phyloP scores from a whole-genome alignment of 345 rosid genomes.

The Moringa oleifera region DNA sequence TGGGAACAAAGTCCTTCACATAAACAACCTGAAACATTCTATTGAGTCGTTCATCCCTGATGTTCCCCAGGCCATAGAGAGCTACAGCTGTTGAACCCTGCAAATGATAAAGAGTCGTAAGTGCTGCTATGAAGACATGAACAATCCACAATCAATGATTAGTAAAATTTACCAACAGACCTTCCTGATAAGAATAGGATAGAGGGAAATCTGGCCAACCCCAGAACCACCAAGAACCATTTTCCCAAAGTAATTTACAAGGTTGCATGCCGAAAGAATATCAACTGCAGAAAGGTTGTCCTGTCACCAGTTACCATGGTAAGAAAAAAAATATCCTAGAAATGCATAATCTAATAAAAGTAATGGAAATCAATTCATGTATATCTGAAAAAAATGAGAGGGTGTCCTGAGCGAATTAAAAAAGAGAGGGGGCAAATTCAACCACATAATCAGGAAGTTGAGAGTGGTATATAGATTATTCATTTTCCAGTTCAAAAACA shows the following conservation, averaged over 20 bases:
- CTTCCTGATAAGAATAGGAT: conserved; percentile 89
- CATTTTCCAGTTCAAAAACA: not conserved
- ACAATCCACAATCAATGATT: conserved; percentile 11
- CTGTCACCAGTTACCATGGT: conserved; percentile 42
- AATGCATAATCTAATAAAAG: not conserved
- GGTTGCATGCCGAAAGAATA: conserved; percentile 95
- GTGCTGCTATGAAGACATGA: conserved; percentile 10
- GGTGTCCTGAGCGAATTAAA: too few species aligned
- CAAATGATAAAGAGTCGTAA: conserved; percentile 13
- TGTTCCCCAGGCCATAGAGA: conserved; percentile 96
- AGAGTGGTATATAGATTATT: not conserved
- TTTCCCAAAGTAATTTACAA: conserved; percentile 94
- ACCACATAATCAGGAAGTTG: not conserved
- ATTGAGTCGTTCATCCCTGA: conserved; percentile 94
- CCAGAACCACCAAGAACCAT: conserved; percentile 99
- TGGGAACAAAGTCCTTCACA: not conserved
- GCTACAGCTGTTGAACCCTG: conserved; percentile 95
- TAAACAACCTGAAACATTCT: conserved; percentile 91
- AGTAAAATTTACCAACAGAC: conserved; percentile 32
- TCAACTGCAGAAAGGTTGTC: conserved; percentile 97
- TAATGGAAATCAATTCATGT: not conserved
- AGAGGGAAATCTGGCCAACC: conserved; percentile 89
- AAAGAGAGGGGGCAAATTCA: not conserved
- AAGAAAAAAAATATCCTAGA: conserved; percentile 12
- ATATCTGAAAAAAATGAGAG: conserved; percentile 7